Base-by-base conservation (phyloP, 2,329 filamentous ascomycete species). In the Fusarium avenaceum region DNA sequence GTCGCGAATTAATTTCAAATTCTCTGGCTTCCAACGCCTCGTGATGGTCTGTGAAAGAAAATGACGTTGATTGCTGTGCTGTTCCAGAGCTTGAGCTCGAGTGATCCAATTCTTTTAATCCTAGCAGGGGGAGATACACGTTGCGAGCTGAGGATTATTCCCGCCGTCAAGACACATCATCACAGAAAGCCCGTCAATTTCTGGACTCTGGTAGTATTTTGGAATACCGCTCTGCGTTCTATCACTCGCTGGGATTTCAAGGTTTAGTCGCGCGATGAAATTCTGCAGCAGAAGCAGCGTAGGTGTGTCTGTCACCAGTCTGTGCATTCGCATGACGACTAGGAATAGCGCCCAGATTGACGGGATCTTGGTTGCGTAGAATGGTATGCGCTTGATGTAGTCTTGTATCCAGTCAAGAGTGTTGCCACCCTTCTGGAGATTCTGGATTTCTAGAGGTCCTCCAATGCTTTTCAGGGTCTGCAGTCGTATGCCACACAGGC, bases 381-480 rank as follows among this genome's bases (percentile, higher is more conserved):
- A 49, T 3, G 51, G 44, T 7, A 30, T 30, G 10, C 51, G 51
- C 0, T 1, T 55, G n/a, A 55, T 30, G 6, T 55, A 55, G 7
- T 55, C 24, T 30, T 55, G 51, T 39, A 55, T n/a, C 51, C 51
- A 55, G 7, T 22, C 43, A 17, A 33, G 24, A 5, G 49, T 32
- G 35, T n/a, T 26, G 11, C 43, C 51, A n/a, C 44, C 51, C 6
- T 50, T 50, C 2, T 55, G 51, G 1, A 55, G 15, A 6, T 55
- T 39, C 2, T 17, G 10, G 3, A 55, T n/a, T 9, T 55, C 32
- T 13, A 44, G 44, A 19, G 28, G 26, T 5, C 44, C 51, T 1
- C 51, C 51, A 2, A 39, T 26, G 3, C 9, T 35, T 11, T 22
- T 19, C 6, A 55, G 15, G 3, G 43, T 50, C n/a, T 55, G 51